phyloP scores from a whole-genome alignment of 441 rosid genomes.

The Euphorbia schlechtendalii region DNA sequence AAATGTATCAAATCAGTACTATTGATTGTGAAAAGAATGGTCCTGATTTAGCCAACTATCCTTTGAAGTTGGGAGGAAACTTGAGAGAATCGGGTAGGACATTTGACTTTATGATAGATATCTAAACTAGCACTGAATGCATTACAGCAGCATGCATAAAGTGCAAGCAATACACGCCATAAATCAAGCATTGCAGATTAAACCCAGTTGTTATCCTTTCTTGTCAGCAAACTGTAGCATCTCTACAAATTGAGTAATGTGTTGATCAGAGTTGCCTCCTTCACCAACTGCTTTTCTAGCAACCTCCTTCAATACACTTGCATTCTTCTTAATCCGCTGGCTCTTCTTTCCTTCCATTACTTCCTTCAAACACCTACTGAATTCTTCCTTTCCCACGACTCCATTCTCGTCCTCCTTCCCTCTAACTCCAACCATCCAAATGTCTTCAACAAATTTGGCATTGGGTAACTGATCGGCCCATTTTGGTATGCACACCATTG shows the following conservation, averaged over 20 bases:
- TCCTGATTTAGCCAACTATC: too few relatives aligned
- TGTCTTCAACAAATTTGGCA: conserved; percentile 45
- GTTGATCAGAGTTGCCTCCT: conserved; percentile 61
- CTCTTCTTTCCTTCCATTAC: conserved; percentile 53
- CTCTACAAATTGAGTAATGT: conserved; percentile 38
- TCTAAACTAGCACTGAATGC: too few relatives aligned
- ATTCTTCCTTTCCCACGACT: conserved; percentile 41
- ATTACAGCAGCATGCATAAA: too few relatives aligned
- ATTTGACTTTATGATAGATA: too few relatives aligned
- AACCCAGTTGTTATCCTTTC: not conserved
- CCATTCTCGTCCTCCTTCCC: conserved; percentile 44
- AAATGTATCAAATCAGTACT: too few relatives aligned
- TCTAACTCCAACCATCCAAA: conserved; percentile 49
- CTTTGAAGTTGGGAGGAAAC: too few relatives aligned
- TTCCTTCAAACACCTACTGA: conserved; percentile 47
- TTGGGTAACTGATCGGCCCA: conserved; percentile 55
- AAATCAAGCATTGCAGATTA: not conserved
- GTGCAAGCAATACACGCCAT: not conserved
- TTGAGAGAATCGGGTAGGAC: too few relatives aligned
- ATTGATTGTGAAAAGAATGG: too few relatives aligned
- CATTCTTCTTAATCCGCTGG: conserved; percentile 36
- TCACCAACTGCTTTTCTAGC: conserved; percentile 45
- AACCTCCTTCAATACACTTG: conserved; percentile 43
- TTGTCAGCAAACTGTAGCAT: conserved; percentile 11
- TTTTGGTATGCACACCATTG: conserved; percentile 44